A percentile compares a stretch with the other conserved stretches of the same genome.
Conservation (phyloP, 202 grass and related monocot genomes). For the Thinopyrum obtusiflorum region DNA sequence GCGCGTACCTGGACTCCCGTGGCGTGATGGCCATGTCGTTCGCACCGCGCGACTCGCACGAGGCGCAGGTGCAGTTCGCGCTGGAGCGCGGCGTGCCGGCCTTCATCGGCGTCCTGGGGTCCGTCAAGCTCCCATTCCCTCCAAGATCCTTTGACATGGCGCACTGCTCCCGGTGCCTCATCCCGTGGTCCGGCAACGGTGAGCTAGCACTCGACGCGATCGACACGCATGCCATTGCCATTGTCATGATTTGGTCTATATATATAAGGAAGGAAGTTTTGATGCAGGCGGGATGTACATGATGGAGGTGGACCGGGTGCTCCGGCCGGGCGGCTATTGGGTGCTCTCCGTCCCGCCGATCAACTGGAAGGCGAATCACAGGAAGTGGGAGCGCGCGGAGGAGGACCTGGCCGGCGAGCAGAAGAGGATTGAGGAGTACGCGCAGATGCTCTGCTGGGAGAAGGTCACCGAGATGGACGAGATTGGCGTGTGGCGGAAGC, state of each 20-base stretch:
- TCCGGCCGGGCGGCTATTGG: constrained; percentile 74
- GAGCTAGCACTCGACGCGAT: background rate
- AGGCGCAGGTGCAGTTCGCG: constrained; percentile 84
- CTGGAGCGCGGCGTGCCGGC: constrained; percentile 81
- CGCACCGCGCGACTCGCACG: constrained; percentile 80
- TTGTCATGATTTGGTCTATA: background rate
- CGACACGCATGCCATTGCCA: background rate
- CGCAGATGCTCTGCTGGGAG: constrained; percentile 72
- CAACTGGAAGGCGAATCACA: constrained; percentile 61
- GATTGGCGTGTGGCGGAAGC: constrained; percentile 69
- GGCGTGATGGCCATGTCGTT: constrained; percentile 74
- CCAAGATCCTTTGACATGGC: constrained; percentile 74
- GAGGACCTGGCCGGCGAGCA: constrained; percentile 67
- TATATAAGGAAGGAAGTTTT: background rate
- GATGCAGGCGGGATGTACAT: constrained; percentile 65
- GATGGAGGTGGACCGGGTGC: constrained; percentile 85
- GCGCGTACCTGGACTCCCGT: constrained; percentile 56
- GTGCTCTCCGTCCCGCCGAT: constrained; percentile 79
- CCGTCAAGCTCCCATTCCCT: constrained; percentile 79
- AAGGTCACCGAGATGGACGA: constrained; percentile 69
- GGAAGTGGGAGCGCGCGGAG: constrained; percentile 59
- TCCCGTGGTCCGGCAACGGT: constrained; percentile 72
- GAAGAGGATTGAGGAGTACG: constrained; percentile 57
- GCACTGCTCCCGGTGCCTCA: constrained; percentile 87
- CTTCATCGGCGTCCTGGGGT: constrained; percentile 76